phyloP scores from a whole-genome alignment of 2,329 filamentous ascomycete species.

The Myriosclerotinia scirpicola region DNA sequence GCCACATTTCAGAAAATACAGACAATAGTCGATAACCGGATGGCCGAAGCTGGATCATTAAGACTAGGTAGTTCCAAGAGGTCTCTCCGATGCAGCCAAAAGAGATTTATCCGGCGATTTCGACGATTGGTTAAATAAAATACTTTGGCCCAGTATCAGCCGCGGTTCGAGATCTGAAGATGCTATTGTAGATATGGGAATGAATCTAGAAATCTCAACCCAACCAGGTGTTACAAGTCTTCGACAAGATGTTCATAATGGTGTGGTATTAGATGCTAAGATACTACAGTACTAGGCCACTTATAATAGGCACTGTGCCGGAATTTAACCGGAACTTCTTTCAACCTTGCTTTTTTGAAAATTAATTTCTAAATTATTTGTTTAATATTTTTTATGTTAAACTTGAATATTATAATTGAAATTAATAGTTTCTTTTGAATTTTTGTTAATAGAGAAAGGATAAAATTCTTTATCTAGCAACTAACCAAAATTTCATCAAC shows the following conservation, averaged over 20 bases:
- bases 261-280: constrained; percentile 54
- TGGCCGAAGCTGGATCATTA: neutral
- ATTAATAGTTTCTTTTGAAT: too few relatives aligned
- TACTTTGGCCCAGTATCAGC: constrained; percentile 47
- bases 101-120: constrained; percentile 67
- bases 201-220: constrained; percentile 22
- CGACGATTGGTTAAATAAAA: constrained; percentile 64
- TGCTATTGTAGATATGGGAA: neutral
- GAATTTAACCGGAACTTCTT: too few relatives aligned
- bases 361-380: too few relatives aligned
- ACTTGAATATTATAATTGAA: too few relatives aligned
- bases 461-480: too few relatives aligned
- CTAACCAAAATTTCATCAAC: too few relatives aligned
- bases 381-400: too few relatives aligned
- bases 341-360: too few relatives aligned
- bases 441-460: too few relatives aligned
- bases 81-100: constrained; percentile 6
- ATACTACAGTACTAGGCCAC: constrained; percentile 48
- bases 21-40: constrained; percentile 53
- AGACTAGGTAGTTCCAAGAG: constrained; percentile 4
- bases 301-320: too few relatives aligned
- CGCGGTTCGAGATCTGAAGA: neutral
- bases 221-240: constrained; percentile 41
- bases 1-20: constrained; percentile 50
- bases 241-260: constrained; percentile 62